These are phyloP conservation scores for Avena atlantica DNA, from an alignment of 176 grass and related monocot genomes.

Conservation along the genomic window DNA sequence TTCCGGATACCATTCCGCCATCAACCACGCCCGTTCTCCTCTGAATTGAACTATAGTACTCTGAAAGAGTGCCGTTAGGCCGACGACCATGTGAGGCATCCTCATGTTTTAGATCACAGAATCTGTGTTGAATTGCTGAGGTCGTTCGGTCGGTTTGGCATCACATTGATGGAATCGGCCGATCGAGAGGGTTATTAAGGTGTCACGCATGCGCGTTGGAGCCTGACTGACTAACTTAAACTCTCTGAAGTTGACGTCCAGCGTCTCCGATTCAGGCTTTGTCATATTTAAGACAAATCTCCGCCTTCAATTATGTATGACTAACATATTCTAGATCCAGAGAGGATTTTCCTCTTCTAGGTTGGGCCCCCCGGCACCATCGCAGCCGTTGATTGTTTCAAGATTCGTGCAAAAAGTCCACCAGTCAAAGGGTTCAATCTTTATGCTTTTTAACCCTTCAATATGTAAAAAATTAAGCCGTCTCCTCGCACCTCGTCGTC, in stretches of 20 bases:
- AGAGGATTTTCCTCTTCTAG: too few species aligned
- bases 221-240: neutral
- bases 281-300: neutral
- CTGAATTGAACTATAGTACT: neutral
- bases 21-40: neutral
- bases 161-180: conserved; percentile 54
- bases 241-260: conserved; percentile 10
- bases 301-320: neutral
- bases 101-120: neutral
- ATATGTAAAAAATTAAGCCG: too few species aligned
- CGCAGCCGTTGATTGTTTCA: too few species aligned
- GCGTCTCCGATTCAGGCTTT: neutral
- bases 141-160: conserved; percentile 42
- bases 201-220: neutral
- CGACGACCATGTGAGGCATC: conserved; percentile 37
- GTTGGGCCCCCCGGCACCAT: too few species aligned
- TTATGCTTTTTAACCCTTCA: too few species aligned
- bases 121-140: conserved; percentile 47
- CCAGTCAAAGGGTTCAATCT: too few species aligned
- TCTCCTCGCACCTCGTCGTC: too few species aligned
- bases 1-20: neutral
- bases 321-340: neutral
- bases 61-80: conserved; percentile 5
- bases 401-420: too few species aligned
- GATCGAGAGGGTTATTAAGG: conserved; percentile 16